These are phyloP conservation scores for Leptographium wingfieldii DNA, from an alignment of 2,329 filamentous ascomycete genomes.

Conservation along the genomic window DNA sequence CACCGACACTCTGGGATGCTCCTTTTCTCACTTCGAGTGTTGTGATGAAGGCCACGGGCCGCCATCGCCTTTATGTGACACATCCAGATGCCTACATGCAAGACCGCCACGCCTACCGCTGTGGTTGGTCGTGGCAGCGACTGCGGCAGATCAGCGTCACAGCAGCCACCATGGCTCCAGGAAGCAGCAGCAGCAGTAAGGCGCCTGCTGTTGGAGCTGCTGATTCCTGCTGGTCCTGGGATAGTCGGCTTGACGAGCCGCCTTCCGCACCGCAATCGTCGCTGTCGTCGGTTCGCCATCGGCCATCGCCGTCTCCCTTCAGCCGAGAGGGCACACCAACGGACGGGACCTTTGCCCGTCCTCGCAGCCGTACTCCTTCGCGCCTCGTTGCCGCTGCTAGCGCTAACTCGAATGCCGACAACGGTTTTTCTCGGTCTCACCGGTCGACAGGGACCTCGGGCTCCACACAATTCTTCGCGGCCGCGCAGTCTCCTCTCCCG, in stretches of 20 bases:
- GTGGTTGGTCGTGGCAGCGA: constrained; percentile 59
- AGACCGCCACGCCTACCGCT: constrained; percentile 36
- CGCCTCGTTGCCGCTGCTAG: neutral
- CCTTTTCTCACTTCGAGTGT: constrained; percentile 57
- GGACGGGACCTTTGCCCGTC: neutral
- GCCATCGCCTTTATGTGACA: constrained; percentile 61
- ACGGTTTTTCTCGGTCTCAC: neutral
- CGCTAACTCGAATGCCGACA: neutral
- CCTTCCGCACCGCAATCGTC: constrained; percentile 18
- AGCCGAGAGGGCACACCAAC: constrained; percentile 4
- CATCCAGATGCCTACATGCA: constrained; percentile 65
- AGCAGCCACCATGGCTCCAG: neutral
- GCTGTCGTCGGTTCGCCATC: neutral
- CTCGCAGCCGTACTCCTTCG: constrained; percentile 5
- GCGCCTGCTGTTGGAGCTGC: constrained; percentile 12
- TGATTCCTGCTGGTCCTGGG: constrained; percentile 56
- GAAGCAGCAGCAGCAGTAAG: neutral
- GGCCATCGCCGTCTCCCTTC: constrained; percentile 3
- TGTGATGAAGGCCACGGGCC: constrained; percentile 55
- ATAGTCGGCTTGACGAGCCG: constrained; percentile 49
- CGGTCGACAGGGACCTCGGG: constrained; percentile 3
- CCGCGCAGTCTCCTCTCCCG: constrained; percentile 22
- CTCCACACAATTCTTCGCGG: constrained; percentile 28
- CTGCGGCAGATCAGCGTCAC: constrained; percentile 40
- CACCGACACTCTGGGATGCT: constrained; percentile 57